Evolutionary conservation across 306 rosid genomes (phyloP).

Genomic region (Rosa lucieae): DNA sequence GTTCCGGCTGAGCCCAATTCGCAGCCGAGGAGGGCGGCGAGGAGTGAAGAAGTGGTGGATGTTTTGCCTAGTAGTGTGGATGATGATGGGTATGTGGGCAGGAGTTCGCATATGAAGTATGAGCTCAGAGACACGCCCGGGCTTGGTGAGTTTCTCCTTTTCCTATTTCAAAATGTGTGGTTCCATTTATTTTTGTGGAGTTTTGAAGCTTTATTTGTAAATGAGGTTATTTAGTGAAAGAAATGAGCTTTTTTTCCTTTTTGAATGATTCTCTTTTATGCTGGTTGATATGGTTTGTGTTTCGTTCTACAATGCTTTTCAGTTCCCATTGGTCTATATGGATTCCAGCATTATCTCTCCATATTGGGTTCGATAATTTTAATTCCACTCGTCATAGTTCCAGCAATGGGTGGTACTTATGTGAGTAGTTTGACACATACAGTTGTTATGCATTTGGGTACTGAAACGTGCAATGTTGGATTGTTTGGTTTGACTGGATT

Average conservation of each 20-base stretch:
- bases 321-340: conserved; percentile 89
- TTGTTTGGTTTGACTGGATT: conserved; percentile 52
- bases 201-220: neutral
- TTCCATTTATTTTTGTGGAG: neutral
- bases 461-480: conserved; percentile 21
- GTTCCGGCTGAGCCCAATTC: conserved; percentile 31
- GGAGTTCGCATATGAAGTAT: conserved; percentile 83
- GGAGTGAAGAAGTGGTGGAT: conserved; percentile 69
- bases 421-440: conserved; percentile 48
- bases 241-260: too few relatives aligned
- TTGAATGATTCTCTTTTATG: too few relatives aligned
- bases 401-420: conserved; percentile 98
- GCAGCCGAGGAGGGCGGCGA: conserved; percentile 42
- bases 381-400: conserved; percentile 85
- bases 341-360: conserved; percentile 85
- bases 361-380: conserved; percentile 89
- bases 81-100: conserved; percentile 57
- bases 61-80: conserved; percentile 57
- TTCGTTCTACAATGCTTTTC: conserved; percentile 14
- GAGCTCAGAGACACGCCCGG: conserved; percentile 94
- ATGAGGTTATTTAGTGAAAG: too few relatives aligned
- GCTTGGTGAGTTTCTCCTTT: conserved; percentile 52
- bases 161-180: neutral
- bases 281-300: conserved; percentile 13
- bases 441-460: neutral